These are phyloP conservation scores for Ciborinia camelliae DNA, from an alignment of 2,329 filamentous ascomycete genomes.

Conservation along the genomic window DNA sequence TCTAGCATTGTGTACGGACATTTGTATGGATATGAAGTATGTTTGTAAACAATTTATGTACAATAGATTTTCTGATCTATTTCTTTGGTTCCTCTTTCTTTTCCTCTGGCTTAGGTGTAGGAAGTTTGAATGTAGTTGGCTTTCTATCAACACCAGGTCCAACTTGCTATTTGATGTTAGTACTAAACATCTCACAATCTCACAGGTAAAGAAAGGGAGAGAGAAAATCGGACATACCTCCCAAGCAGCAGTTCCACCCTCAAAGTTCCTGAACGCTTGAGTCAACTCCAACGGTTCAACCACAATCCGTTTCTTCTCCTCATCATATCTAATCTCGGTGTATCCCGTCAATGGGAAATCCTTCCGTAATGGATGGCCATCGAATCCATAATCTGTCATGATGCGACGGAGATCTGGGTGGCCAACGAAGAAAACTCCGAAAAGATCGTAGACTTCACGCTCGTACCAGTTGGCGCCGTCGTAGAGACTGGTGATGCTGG, in stretches of 20 bases:
- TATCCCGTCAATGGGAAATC: conserved; percentile 98
- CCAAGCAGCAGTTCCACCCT: conserved; percentile 76
- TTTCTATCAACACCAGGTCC: conserved; percentile 71
- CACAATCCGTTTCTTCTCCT: conserved; percentile 99
- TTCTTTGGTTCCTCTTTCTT: conserved; percentile 92
- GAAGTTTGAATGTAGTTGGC: conserved; percentile 88
- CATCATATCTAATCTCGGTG: conserved; percentile 95
- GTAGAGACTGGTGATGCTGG: conserved; percentile 79
- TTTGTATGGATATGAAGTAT: not conserved
- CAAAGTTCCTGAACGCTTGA: conserved; percentile 97
- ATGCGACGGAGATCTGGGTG: conserved; percentile 96
- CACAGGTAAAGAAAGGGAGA: conserved; percentile 30
- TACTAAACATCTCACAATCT: not conserved
- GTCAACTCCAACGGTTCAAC: conserved; percentile 97
- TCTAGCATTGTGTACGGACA: not conserved
- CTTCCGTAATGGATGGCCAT: conserved; percentile 94
- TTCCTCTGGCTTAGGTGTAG: conserved; percentile 91
- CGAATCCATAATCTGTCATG: conserved; percentile 99
- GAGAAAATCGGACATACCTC: conserved; percentile 53
- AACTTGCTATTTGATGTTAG: conserved; percentile 56
- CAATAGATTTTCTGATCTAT: conserved; percentile 46
- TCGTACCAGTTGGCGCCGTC: conserved; percentile 99
- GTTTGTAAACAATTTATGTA: conserved; percentile 33
- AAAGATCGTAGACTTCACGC: conserved; percentile 95
- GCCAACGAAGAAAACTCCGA: conserved; percentile 92